Base-by-base conservation (phyloP, 2,329 filamentous ascomycete species). In the Exophiala calicioides region DNA sequence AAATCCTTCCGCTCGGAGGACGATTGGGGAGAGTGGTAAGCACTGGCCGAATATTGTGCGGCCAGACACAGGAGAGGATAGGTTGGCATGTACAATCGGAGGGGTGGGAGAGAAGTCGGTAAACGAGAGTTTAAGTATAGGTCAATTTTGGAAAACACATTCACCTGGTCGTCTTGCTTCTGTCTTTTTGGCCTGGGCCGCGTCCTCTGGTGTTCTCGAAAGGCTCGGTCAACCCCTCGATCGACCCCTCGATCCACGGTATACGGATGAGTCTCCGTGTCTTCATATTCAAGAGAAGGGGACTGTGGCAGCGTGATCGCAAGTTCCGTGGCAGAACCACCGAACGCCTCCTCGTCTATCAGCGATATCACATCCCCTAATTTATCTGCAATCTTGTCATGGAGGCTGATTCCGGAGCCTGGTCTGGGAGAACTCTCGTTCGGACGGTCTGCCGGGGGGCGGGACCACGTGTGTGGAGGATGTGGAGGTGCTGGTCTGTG, bases 41-140 rank as follows among this genome's bases (percentile, higher is more conserved):
- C 88, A 26, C 79, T 76, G 52, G 85, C 79, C 0, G 88, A 87
- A 63, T 89, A 90, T 51, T 84, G 80, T 0, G 88, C 87, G 2
- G 89, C 89, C 7, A 91, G 75, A 59, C 84, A 89, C 32, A 94
- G 72, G 4, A 95, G 75, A 1, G 84, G 86, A 66, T 85, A 94
- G 0, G 85, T 89, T 0, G 85, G 74, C 31, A 88, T 79, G 60
- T 88, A 86, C 32, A 91, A 69, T 58, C 79, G 81, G 36, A 93
- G 74, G 0, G 81, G 79, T 1, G 82, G 80, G 1, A 94, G 71
- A 50, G 85, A 72, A 26, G 76, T 70, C 0, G 88, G 85, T 4
- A 94, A 70, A 46, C 79, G 81, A 2, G 88, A 87, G 63, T 95
- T 95, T 34, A 80, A 76, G 62, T 94, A 94, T 1, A 83, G 68